Evolutionary conservation across 305 asterid genomes (phyloP).

Genomic region (Plantago coronopus): DNA sequence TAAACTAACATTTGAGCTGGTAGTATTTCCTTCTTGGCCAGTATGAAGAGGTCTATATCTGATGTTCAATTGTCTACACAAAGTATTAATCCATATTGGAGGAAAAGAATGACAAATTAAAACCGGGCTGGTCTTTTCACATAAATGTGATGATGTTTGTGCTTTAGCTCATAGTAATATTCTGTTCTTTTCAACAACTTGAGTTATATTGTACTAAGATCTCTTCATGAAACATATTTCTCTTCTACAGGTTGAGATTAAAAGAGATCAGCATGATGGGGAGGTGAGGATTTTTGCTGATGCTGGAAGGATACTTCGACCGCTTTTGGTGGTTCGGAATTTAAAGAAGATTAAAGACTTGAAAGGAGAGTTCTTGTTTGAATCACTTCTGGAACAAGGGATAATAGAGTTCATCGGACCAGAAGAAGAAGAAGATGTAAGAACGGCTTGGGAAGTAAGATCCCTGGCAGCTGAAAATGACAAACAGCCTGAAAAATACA

Average conservation of each 20-base stretch:
- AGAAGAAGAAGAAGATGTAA: conserved; percentile 92
- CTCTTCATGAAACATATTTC: conserved; percentile 3
- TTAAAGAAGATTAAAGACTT: conserved; percentile 46
- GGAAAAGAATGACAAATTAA: background rate
- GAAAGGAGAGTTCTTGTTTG: conserved; percentile 60
- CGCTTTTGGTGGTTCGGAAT: conserved; percentile 77
- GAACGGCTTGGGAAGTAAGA: conserved; percentile 76
- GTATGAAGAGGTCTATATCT: conserved; percentile 5
- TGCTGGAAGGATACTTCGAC: conserved; percentile 94
- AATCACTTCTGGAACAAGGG: conserved; percentile 59
- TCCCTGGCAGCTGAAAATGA: conserved; percentile 53
- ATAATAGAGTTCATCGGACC: conserved; percentile 79
- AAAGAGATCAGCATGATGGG: conserved; percentile 57
- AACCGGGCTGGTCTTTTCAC: background rate
- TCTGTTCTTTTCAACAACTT: background rate
- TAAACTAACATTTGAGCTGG: conserved; percentile 8
- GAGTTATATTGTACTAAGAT: background rate
- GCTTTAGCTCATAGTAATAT: too few species aligned
- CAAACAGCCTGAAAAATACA: conserved; percentile 56
- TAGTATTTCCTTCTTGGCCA: conserved; percentile 2
- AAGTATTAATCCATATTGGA: background rate
- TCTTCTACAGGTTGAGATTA: conserved; percentile 65
- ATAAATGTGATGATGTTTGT: too few species aligned
- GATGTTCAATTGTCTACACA: background rate
- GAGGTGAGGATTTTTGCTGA: conserved; percentile 87